These are phyloP conservation scores for Thecaphora thlaspeos DNA, from an alignment of 1,284 basidiomycete species.

Conservation along the genomic window DNA sequence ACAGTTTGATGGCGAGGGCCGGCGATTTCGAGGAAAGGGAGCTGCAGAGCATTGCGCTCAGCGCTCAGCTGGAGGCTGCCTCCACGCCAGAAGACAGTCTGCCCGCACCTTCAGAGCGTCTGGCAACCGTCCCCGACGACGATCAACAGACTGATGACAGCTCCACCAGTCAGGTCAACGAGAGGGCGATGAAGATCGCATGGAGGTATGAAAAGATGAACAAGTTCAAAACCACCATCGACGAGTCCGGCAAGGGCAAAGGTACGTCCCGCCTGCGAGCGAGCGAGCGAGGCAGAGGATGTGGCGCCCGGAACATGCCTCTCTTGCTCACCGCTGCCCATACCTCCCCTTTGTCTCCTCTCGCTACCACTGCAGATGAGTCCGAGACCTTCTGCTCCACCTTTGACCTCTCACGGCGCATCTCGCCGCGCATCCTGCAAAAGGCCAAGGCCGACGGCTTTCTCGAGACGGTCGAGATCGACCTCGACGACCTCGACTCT, in stretches of 20 bases:
- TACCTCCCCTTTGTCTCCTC: background rate
- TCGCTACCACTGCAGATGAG: background rate
- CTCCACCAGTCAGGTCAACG: too few species aligned
- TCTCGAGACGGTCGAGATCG: constrained; percentile 22
- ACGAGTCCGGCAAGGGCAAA: constrained; percentile 8
- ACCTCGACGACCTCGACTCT: background rate
- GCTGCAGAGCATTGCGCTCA: constrained; percentile 8
- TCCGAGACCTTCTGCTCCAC: constrained; percentile 68
- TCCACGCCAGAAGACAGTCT: too few species aligned
- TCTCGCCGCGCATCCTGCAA: constrained; percentile 27
- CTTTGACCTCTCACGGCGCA: constrained; percentile 68
- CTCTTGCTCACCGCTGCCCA: too few species aligned
- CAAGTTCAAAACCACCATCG: constrained; percentile 82
- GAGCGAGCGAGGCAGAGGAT: background rate
- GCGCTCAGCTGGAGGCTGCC: background rate
- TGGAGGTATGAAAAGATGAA: constrained; percentile 94
- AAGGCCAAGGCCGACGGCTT: constrained; percentile 16
- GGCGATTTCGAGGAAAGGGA: constrained; percentile 28
- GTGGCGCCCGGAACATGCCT: too few species aligned
- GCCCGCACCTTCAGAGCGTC: constrained; percentile 14
- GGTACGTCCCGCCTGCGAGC: background rate
- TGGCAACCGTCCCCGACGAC: constrained; percentile 19
- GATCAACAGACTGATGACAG: constrained; percentile 6
- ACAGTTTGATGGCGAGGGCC: constrained; percentile 45
- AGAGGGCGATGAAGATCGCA: constrained; percentile 61